Evolutionary conservation across 2,329 filamentous ascomycete genomes (phyloP), one percentile per base, ranked within the genome.

Genomic region (Pyricularia sp.): DNA sequence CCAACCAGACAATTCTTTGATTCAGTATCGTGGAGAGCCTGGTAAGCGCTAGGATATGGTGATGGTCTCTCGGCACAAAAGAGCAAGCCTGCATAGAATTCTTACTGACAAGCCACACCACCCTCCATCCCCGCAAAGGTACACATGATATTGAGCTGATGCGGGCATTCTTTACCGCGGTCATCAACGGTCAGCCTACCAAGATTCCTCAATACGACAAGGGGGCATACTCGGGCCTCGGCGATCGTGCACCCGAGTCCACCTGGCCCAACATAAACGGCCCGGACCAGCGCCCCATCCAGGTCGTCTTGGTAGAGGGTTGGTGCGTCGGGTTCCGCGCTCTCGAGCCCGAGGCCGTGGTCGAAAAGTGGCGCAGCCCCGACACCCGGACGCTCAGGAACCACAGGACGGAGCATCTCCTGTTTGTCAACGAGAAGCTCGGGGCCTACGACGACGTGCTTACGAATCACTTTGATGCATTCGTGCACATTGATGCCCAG

Each of bases 281-380:
- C 60, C 76, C 75, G 0, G 81, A 81, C 9, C 78, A 83, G 64
- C 74, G 72, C 2, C 78, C 75, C n/a, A 75, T 83, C 28, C 75
- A 83, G 28, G 84, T 93, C 7, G 82, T 96, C 26, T 84, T 96
- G 63, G 87, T 96, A 68, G 92, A 97, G 75, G 92, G 93, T 22
- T 96, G 92, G 93, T 94, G 89, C 74, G 86, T 96, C 13, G 93
- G 91, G 2, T 96, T 96, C 76, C 85, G 87, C 6, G 75, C 88
- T 0, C 75, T 93, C 13, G 70, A 77, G 33, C 74, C 81, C 0
- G 72, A 77, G n/a, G 79, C 76, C 5, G 73, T 84, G 4, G 79
- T 81, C 31, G 73, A 85, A 3, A 80, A 80, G 69, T 78, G 79
- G 72, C 82, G 81, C 74, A 75, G 78, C 64, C 57, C 66, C 0